Percentiles rank a stretch among this genome's conserved stretches.
Evolutionary conservation across 768 basidiomycete species (phyloP).

Genomic region (Panus rudis): DNA sequence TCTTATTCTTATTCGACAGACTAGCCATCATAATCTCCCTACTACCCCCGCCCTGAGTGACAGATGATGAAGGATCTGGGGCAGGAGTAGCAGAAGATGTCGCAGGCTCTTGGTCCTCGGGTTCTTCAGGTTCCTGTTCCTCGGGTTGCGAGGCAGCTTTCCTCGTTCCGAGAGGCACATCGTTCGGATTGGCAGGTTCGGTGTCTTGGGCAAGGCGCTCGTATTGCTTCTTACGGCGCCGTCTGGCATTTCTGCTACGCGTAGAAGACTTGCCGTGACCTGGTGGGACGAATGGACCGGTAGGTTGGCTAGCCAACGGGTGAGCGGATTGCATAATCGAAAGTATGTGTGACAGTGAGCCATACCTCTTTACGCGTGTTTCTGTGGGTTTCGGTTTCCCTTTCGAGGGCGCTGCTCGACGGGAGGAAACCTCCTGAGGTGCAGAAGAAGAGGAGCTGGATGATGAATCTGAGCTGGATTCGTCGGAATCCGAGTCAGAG

Average conservation of each 20-base stretch:
- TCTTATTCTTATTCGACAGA: constrained; percentile 70
- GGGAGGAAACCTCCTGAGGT: constrained; percentile 15
- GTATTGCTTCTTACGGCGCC: constrained; percentile 38
- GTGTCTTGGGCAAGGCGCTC: constrained; percentile 17
- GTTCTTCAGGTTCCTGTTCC: background rate
- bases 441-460: constrained; percentile 19
- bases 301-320: background rate
- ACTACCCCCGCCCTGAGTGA: constrained; percentile 4
- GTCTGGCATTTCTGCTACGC: constrained; percentile 49
- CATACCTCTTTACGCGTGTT: background rate
- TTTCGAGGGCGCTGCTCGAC: constrained; percentile 18
- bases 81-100: background rate
- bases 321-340: background rate
- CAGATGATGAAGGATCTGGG: background rate
- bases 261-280: constrained; percentile 55
- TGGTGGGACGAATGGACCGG: constrained; percentile 40
- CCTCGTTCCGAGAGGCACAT: constrained; percentile 33
- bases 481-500: constrained; percentile 9
- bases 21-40: constrained; percentile 40
- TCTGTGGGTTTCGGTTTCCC: background rate
- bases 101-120: background rate
- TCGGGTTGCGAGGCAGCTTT: background rate
- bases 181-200: constrained; percentile 34
- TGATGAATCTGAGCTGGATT: constrained; percentile 21
- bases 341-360: background rate